Conservation (phyloP, 78 protist genomes). For the Anaeramoeba flamelloides region DNA sequence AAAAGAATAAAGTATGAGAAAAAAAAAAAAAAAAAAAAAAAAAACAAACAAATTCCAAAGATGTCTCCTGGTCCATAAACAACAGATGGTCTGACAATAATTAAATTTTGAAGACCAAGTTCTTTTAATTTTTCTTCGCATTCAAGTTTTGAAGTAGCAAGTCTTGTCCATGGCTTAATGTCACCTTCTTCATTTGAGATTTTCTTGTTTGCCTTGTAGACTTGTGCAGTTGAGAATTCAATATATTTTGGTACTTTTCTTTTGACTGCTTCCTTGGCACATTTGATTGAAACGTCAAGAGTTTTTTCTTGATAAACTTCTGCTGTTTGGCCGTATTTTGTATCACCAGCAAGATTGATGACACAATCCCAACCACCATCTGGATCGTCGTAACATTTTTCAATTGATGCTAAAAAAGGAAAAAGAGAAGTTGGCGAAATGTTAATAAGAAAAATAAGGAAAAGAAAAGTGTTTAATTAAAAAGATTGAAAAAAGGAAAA, state of each 20-base stretch:
- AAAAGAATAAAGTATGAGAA: not conserved
- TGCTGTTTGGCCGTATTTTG: constrained; percentile 58
- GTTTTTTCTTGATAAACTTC: constrained; percentile 50
- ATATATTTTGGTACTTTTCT: constrained; percentile 42
- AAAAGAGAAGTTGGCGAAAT: no score
- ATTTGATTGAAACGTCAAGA: constrained; percentile 22
- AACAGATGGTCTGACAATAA: constrained; percentile 72
- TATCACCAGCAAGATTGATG: constrained; percentile 72
- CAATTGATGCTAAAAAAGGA: no score
- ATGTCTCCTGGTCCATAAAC: constrained; percentile 83
- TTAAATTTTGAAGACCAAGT: constrained; percentile 3
- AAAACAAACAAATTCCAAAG: constrained; percentile 49
- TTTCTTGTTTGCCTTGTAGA: constrained; percentile 55
- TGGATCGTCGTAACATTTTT: no score
- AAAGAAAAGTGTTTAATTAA: no score
- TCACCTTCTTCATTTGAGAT: constrained; percentile 41
- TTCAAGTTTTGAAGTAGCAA: constrained; percentile 41
- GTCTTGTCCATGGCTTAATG: constrained; percentile 56
- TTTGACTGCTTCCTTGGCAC: constrained; percentile 42
- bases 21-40: not conserved
- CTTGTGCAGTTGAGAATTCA: constrained; percentile 74
- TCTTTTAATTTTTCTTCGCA: constrained; percentile 55
- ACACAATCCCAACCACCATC: constrained; percentile 47
- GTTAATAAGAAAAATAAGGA: no score
- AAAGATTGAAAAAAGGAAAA: no score